Base-by-base conservation (phyloP, 23 red algal genomes). In the Gracilariopsis chorda region DNA sequence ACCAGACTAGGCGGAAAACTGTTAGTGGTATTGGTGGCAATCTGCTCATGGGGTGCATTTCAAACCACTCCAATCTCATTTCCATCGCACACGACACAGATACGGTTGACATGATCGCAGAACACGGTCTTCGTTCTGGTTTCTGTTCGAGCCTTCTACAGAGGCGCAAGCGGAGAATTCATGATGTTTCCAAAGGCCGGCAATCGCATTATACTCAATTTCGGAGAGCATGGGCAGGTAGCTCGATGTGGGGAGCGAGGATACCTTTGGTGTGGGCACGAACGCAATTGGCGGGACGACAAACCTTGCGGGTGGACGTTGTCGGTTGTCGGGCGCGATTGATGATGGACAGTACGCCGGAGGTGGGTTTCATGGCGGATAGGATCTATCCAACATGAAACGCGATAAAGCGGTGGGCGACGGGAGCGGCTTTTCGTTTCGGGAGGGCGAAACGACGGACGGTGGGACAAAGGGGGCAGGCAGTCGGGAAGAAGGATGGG, bases 1-100 rank as follows among this genome's bases (percentile, higher is more conserved):
- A 63, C 14, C 78, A 47, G 21, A 27, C 16, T 4, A 30, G 59
- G 59, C 7, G 55, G 56, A 27, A 83, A 47, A 49, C 47, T 9
- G 48, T 56, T 0, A 12, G 55, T 55, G 14, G 59, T 63, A 17
- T 83, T 56, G 39, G 67, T 42, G 28, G 67, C 67, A 4, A 73
- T 21, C 67, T 73, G 67, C 37, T 73, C 67, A 24, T 0, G 0
- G 11, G 67, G 67, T 42, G 67, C 67, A 4, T 83, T 39, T 13
- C 51, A 25, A 12, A 63, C 34, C 16, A 42, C 78, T 25, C 37
- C 59, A 7, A 24, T 55, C 1, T 55, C 78, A 46, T 83, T 49
- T 3, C 78, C 78, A 55, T 83, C 78, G 56, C 78, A 83, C 47
- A 83, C 78, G 78, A 49, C 78, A 55, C 47, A 83, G 40, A 83